Evolutionary conservation across 257 asterid species (phyloP), one percentile per base, ranked within the genome.

Genomic region (Primulina eburnea): DNA sequence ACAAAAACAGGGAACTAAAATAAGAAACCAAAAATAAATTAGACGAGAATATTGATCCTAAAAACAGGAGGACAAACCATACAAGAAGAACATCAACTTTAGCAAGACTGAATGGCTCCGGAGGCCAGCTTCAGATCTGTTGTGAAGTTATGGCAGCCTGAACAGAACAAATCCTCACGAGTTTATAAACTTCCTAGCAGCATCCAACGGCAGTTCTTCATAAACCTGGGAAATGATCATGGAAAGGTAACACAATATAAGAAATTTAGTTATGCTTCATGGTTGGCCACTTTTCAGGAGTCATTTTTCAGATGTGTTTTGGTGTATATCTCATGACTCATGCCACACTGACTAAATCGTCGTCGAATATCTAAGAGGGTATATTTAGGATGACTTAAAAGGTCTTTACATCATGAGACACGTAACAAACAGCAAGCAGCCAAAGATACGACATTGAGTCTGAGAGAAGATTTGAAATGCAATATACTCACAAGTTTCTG

Each of bases 181-280:
- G 72, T 80, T 78, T 64, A 86, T 20, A 35, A 84, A 78, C 26
- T 72, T 80, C 78, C 69, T 78, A 63, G 95, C 96, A 75, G 85
- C 89, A 53, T 87, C 95, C 60, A 68, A 50, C 26, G 89, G 76
- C 64, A 89, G 69, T 53, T 89, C 96, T 73, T 89, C 90, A 65
- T 81, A 79, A 7, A 89, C 95, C 96, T 89, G 83, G 79, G 79
- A 71, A 69, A 40, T 38, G 38, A 30, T 59, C 56, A 43, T 58
- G 55, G 18, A 67, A 68, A 37, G 32, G 52, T 16, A 64, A 53
- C 11, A 7, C 20, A 16, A 9, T 37, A 5, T 30, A 6, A 7
- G 7, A 8, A 0, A 32, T 2, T 26, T 18, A 58, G 57, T 50
- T 16, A 5, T 50, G 21, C 57, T 16, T 16, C 20, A 50, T 50